Evolutionary conservation across 2,329 filamentous ascomycete genomes (phyloP).

Genomic region (Epicoccum nigrum): DNA sequence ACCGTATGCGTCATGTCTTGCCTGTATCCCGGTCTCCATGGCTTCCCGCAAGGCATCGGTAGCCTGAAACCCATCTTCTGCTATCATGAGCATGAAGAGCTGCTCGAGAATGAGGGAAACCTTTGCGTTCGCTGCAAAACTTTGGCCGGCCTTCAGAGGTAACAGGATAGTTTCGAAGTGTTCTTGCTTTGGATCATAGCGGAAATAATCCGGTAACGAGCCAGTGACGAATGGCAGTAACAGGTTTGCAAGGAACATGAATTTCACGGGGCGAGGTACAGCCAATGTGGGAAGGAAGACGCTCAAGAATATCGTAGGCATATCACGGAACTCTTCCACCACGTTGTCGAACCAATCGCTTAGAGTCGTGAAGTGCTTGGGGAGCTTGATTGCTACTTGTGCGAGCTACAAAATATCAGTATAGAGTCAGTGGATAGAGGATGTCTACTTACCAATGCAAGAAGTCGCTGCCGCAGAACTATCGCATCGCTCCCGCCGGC

Average conservation of each 20-base stretch:
- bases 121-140: conserved; percentile 43
- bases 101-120: conserved; percentile 45
- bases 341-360: conserved; percentile 66
- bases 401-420: conserved; percentile 43
- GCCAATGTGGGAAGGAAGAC: conserved; percentile 59
- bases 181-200: conserved; percentile 29
- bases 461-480: conserved; percentile 66
- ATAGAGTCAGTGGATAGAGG: not conserved
- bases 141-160: conserved; percentile 32
- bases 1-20: conserved; percentile 53
- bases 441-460: conserved; percentile 58
- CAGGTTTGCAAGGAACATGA: conserved; percentile 53
- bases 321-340: conserved; percentile 62
- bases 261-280: conserved; percentile 52
- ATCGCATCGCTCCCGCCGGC: conserved; percentile 61
- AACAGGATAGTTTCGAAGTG: conserved; percentile 40
- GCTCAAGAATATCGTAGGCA: conserved; percentile 64
- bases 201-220: conserved; percentile 35
- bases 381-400: conserved; percentile 44
- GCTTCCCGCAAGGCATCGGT: conserved; percentile 50
- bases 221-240: conserved; percentile 35
- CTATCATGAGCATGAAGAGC: conserved; percentile 40
- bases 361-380: conserved; percentile 57
- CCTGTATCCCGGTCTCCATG: conserved; percentile 60
- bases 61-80: conserved; percentile 22